Conservation (phyloP, 108 stramenopile genomes). For the Fragilariopsis cylindrus region DNA sequence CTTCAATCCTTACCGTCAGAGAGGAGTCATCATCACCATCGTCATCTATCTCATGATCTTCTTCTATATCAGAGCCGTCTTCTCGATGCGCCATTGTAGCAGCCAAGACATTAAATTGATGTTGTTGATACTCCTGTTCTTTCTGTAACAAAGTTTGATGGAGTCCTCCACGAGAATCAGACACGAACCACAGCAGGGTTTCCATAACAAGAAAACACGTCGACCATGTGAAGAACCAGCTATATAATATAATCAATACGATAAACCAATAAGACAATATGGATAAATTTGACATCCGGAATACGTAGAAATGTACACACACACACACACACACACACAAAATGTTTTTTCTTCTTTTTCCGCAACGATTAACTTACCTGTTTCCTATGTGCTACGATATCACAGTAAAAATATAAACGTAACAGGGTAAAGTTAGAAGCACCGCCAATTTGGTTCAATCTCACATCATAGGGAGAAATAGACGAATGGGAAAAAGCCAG, state of each 20-base stretch:
- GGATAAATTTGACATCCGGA: not conserved
- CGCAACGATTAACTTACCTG: not conserved
- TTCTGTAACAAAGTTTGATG: slow-evolving; percentile 44
- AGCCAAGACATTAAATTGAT: slow-evolving; percentile 47
- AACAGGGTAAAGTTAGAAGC: too few species aligned
- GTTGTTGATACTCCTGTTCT: slow-evolving; percentile 45
- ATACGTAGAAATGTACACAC: not conserved
- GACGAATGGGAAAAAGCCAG: too few species aligned
- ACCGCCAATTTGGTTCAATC: too few species aligned
- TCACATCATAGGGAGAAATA: too few species aligned
- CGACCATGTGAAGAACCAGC: slow-evolving; percentile 69
- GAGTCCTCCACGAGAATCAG: slow-evolving; percentile 60
- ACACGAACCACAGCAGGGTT: slow-evolving; percentile 61
- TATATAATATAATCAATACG: slow-evolving; percentile 25
- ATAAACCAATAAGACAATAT: slow-evolving; percentile 27
- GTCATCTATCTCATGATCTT: not conserved
- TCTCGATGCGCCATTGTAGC: not conserved
- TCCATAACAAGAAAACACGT: slow-evolving; percentile 57
- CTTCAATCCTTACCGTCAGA: not conserved
- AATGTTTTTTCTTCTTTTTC: not conserved
- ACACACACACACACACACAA: not conserved
- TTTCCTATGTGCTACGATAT: slow-evolving; percentile 17
- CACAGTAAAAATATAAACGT: not conserved
- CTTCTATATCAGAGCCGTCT: not conserved
- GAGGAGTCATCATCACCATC: not conserved